phyloP scores from a whole-genome alignment of 2,329 filamentous ascomycete species.

The Colletotrichum falcatum region DNA sequence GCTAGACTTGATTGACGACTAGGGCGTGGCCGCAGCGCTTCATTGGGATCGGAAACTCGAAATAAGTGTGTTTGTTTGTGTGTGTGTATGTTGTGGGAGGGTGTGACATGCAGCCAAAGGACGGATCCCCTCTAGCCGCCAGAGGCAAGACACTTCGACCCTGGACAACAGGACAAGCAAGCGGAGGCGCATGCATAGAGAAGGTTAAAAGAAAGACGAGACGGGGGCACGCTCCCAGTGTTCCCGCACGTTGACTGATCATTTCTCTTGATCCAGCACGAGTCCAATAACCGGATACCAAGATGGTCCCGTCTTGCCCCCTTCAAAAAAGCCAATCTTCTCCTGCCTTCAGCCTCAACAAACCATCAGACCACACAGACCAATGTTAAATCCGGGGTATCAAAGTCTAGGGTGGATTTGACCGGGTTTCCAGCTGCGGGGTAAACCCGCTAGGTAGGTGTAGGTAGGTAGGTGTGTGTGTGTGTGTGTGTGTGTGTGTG shows the following conservation, averaged over 20 bases:
- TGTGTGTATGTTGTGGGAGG: no score
- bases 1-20: background rate
- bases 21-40: conserved; percentile 16
- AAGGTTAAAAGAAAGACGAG: background rate
- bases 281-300: background rate
- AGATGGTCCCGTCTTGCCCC: background rate
- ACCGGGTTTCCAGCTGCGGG: conserved; percentile 30
- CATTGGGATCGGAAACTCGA: conserved; percentile 8
- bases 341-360: background rate
- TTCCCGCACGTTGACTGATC: conserved; percentile 9
- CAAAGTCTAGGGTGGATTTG: conserved; percentile 27
- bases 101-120: background rate
- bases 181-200: background rate
- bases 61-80: background rate
- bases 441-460: conserved; percentile 19
- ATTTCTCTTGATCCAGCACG: conserved; percentile 1
- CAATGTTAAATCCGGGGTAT: conserved; percentile 34
- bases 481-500: conserved; percentile 18
- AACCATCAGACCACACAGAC: background rate
- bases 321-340: background rate
- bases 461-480: background rate
- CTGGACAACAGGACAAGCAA: background rate
- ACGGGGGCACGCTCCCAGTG: conserved; percentile 2
- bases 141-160: conserved; percentile 12
- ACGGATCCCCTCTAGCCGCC: conserved; percentile 4